Percentiles rank a stretch among this genome's conserved stretches.
phyloP scores from a whole-genome alignment of 1,284 basidiomycete species.

The Filobasidium uniguttulatum region DNA sequence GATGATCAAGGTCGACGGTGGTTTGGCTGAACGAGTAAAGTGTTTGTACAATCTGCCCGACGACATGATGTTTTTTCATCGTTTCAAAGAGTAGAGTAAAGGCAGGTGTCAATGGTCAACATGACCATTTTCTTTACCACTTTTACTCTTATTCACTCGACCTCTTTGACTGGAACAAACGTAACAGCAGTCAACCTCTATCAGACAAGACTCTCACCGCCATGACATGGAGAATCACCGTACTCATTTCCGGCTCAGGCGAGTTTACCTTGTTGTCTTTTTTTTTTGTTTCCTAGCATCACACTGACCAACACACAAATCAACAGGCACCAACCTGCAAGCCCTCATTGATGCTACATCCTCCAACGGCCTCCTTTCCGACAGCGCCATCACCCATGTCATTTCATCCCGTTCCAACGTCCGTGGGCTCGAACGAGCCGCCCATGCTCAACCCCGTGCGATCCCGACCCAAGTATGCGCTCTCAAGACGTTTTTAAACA shows the following conservation, averaged over 20 bases:
- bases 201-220: no score
- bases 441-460: slow-evolving; percentile 51
- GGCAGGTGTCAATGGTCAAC: no score
- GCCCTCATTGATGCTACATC: slow-evolving; percentile 87
- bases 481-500: slow-evolving; percentile 69
- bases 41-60: no score
- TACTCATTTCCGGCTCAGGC: slow-evolving; percentile 76
- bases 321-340: slow-evolving; percentile 79
- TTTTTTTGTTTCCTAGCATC: background rate
- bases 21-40: background rate
- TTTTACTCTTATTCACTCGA: no score
- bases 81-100: no score
- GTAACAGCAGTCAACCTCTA: no score
- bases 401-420: slow-evolving; percentile 87
- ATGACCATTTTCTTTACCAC: no score
- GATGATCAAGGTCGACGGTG: background rate
- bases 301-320: background rate
- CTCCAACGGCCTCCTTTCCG: slow-evolving; percentile 46
- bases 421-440: slow-evolving; percentile 71
- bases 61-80: no score
- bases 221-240: slow-evolving; percentile 42
- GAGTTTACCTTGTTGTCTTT: slow-evolving; percentile 15
- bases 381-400: slow-evolving; percentile 62
- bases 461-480: slow-evolving; percentile 76
- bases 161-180: no score